These are phyloP conservation scores for Closterium sp. DNA, from an alignment of 139 green algal species.

Conservation along the genomic window DNA sequence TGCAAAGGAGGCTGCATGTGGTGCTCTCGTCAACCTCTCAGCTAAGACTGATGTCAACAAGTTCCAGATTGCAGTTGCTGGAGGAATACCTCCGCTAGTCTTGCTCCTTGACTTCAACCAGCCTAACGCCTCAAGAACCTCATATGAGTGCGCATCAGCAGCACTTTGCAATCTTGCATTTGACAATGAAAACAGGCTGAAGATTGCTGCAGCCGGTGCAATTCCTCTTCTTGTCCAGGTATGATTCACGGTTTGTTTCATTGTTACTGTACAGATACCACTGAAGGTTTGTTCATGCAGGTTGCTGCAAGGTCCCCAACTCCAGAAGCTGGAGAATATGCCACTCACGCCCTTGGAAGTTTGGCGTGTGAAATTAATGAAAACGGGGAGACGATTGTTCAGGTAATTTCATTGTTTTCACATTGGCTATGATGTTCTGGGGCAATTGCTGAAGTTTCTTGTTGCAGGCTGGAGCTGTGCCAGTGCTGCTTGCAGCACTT, in stretches of 20 bases:
- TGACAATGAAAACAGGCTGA: constrained; percentile 27
- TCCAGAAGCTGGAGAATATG: constrained; percentile 10
- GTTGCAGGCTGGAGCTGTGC: not conserved
- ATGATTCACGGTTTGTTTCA: not conserved
- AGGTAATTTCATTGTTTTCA: not conserved
- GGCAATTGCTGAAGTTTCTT: not conserved
- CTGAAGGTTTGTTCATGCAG: not conserved
- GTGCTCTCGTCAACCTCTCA: constrained; percentile 30
- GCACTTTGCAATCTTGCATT: constrained; percentile 29
- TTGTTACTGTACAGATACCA: not conserved
- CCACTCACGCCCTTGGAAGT: not conserved
- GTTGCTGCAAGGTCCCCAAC: not conserved
- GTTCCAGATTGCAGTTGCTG: constrained; percentile 27
- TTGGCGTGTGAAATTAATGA: not conserved
- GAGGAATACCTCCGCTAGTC: constrained; percentile 8
- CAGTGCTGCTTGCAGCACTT: not conserved
- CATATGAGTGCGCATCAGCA: constrained; percentile 8
- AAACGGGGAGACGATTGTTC: not conserved
- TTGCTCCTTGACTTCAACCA: constrained; percentile 13
- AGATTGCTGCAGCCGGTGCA: constrained; percentile 17
- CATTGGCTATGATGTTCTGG: not conserved
- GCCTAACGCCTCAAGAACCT: not conserved
- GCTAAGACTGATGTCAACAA: constrained; percentile 41
- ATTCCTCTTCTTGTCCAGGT: constrained; percentile 34
- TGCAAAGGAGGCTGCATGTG: constrained; percentile 16